Evolutionary conservation across 805 yeast species (phyloP).

Genomic region (Candida sonorensis): DNA sequence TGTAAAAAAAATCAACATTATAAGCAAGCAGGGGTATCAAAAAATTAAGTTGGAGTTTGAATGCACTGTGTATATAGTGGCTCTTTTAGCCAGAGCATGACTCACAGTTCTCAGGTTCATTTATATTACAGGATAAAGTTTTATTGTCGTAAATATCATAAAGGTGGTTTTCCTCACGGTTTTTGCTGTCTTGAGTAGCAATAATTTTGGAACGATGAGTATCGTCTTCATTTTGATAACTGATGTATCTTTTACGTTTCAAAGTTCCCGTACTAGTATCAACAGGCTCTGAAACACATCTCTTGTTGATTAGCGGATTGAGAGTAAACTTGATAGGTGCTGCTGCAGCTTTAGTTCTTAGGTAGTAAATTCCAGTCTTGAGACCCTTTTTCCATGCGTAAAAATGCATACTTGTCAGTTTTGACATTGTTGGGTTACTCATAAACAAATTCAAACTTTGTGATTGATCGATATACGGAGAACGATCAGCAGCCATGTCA

Average conservation of each 20-base stretch:
- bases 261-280: conserved; percentile 3
- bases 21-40: too few species aligned
- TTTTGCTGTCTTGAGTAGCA: not conserved
- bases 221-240: not conserved
- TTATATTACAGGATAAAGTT: conserved; percentile 14
- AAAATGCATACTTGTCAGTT: conserved; percentile 95
- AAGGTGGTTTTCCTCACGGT: too few species aligned
- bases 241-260: conserved; percentile 4
- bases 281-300: conserved; percentile 11
- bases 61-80: too few species aligned
- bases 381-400: conserved; percentile 98
- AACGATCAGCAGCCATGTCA: conserved; percentile 80
- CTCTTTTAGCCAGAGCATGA: conserved; percentile 40
- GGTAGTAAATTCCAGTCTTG: conserved; percentile 97
- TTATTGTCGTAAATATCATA: conserved; percentile 13
- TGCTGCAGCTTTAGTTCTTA: conserved; percentile 96
- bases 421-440: conserved; percentile 90
- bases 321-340: conserved; percentile 92
- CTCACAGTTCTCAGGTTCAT: conserved; percentile 29
- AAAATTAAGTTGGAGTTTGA: too few species aligned
- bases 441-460: conserved; percentile 89
- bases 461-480: conserved; percentile 78
- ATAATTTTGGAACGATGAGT: not conserved
- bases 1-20: too few species aligned
- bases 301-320: conserved; percentile 32